phyloP scores from a whole-genome alignment of 2,329 filamentous ascomycete genomes.

The Aspergillus sp. region DNA sequence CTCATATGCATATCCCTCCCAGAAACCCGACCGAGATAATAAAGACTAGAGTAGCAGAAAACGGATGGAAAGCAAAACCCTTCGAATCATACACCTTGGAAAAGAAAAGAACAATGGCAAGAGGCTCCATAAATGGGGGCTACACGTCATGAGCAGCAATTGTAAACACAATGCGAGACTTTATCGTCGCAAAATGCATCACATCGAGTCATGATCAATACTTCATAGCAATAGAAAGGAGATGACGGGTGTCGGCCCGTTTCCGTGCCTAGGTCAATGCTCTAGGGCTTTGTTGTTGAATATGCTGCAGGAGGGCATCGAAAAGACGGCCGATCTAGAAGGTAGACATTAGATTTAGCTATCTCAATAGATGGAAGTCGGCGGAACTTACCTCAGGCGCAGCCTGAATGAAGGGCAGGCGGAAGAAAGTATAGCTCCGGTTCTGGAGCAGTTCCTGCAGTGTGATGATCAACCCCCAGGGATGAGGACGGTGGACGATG shows the following conservation, averaged over 20 bases:
- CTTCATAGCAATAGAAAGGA: conserved; percentile 17
- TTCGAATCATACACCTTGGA: conserved; percentile 20
- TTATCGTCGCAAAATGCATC: conserved; percentile 19
- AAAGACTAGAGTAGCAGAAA: conserved; percentile 17
- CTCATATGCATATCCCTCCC: conserved; percentile 24
- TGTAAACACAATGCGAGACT: conserved; percentile 15
- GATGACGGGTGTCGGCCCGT: conserved; percentile 9
- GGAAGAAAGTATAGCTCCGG: conserved; percentile 86
- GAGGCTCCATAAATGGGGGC: conserved; percentile 17
- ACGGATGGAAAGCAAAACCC: conserved; percentile 14
- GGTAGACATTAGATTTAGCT: conserved; percentile 4
- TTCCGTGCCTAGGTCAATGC: conserved; percentile 27
- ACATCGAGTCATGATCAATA: conserved; percentile 21
- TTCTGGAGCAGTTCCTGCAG: conserved; percentile 89
- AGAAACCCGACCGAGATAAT: conserved; percentile 25
- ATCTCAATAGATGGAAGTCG: background rate
- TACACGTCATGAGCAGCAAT: conserved; percentile 20
- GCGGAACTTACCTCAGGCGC: conserved; percentile 69
- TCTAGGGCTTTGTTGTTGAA: conserved; percentile 49
- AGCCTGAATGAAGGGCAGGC: conserved; percentile 85
- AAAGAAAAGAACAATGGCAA: background rate
- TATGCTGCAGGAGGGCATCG: conserved; percentile 44
- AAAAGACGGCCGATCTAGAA: conserved; percentile 44
- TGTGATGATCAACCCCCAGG: conserved; percentile 90
- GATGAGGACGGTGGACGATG: conserved; percentile 85